Evolutionary conservation across 441 rosid species (phyloP), one percentile per base, ranked within the genome.

Genomic region (Codiaeum variegatum): DNA sequence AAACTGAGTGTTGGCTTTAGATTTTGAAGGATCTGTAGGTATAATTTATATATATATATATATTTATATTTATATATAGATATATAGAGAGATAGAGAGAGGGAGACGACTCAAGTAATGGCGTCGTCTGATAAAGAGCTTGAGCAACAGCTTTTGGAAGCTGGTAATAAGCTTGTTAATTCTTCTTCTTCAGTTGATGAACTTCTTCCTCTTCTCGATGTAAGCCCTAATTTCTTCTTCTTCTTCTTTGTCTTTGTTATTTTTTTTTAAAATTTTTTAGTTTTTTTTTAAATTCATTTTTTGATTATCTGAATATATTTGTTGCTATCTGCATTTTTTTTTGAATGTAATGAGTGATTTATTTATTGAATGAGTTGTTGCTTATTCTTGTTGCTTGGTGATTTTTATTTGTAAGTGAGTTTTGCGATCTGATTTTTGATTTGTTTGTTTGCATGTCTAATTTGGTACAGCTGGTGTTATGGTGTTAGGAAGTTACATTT

Each of bases 151-250:
- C 88, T 96, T 70, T 9, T 73, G 76, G 91, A 91, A 73, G 90
- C 97, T 40, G 98, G 94, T 31, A 85, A 78, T 42, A 89, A 71
- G 85, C 96, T 96, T 66, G 36, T 79, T 58, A 80, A 85, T 67
- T 93, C 91, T 63, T 90, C 96, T 63, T 52, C 88, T 61, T 79
- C 90, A 3, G 85, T 86, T 36, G 92, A 88, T 31, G 93, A 91
- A 51, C 94, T 96, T 76, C 93, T 93, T 78, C 74, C 83, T 73
- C 90, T 96, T 67, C 97, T 96, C n/a, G 95, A 96, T 62, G 99
- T 96, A 80, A 85, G 91, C 80, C 62, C 78, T 52, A 73, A 65
- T 68, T 63, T 32, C 6, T 15, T 51, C 49, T 47, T 46, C 1
- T 5, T 34, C 40, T 16, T 73, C 7, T 24, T 18, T 28, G n/a